A percentile compares a stretch with the other conserved stretches of the same genome.
Evolutionary conservation across 495 filamentous ascomycete species (phyloP).

Genomic region (Glutinoglossum americanum): DNA sequence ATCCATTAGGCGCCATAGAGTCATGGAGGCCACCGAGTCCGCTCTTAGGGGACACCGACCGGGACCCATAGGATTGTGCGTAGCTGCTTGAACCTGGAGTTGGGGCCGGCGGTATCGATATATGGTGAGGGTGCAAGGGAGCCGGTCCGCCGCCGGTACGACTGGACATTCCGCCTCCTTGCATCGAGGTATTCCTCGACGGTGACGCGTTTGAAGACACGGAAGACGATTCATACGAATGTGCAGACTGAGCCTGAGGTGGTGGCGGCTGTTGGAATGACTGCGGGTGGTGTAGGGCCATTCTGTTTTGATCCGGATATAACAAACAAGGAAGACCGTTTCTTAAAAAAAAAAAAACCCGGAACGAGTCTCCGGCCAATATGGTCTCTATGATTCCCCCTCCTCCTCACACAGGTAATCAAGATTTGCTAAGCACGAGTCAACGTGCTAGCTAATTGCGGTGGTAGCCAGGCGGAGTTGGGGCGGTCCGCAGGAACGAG

Average conservation of each 20-base stretch:
- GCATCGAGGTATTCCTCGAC: slow-evolving; percentile 7
- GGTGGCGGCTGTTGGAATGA: neutral
- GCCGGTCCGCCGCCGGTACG: slow-evolving; percentile 9
- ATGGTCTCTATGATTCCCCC: neutral
- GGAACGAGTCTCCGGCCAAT: neutral
- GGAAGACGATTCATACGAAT: slow-evolving; percentile 31
- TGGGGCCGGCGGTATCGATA: slow-evolving; percentile 3
- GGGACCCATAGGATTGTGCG: slow-evolving; percentile 6
- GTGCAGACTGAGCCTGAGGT: neutral
- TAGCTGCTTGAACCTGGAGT: neutral
- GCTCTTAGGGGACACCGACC: slow-evolving; percentile 7
- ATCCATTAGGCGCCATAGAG: slow-evolving; percentile 14
- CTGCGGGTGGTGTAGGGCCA: neutral
- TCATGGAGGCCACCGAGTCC: slow-evolving; percentile 10
- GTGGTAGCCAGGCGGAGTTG: neutral
- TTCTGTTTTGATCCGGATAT: neutral
- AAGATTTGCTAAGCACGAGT: neutral
- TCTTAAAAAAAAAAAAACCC: neutral
- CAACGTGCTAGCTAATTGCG: neutral
- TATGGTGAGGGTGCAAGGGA: slow-evolving; percentile 6
- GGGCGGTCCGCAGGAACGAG: neutral
- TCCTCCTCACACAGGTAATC: neutral
- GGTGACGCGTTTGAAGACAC: slow-evolving; percentile 34
- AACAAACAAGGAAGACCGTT: neutral
- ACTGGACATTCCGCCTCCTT: slow-evolving; percentile 8